Conservation (phyloP, 306 rosid genomes). For the Cicer yamashitae region DNA sequence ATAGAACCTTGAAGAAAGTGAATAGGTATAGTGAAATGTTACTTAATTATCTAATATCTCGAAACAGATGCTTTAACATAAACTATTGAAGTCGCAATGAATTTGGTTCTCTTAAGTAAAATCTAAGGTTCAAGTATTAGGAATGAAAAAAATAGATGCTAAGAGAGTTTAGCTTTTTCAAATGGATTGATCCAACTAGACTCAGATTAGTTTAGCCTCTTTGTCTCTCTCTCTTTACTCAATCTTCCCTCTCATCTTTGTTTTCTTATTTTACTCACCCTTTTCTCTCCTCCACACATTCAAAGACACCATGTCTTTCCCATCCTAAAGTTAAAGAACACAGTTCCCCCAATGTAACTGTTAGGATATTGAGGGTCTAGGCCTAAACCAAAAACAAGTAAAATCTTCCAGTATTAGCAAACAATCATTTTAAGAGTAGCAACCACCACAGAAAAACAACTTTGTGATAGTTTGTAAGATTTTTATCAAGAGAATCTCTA, state of each 20-base stretch:
- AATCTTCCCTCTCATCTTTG: background rate
- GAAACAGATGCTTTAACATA: slow-evolving; percentile 1
- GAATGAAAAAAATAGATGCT: background rate
- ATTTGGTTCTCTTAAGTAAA: background rate
- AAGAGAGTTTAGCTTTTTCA: background rate
- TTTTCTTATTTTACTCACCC: too few relatives aligned
- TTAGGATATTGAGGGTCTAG: background rate
- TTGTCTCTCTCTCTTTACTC: background rate
- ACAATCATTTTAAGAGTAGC: too few relatives aligned
- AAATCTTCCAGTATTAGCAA: background rate
- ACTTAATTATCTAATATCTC: background rate
- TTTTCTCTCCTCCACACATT: background rate
- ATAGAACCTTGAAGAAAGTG: background rate
- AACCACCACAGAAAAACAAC: background rate
- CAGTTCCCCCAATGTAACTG: background rate
- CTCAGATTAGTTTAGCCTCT: background rate
- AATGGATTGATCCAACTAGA: background rate
- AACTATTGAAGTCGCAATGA: background rate
- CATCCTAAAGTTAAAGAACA: background rate
- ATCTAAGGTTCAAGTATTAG: background rate
- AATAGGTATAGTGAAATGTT: slow-evolving; percentile 1
- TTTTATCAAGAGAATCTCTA: background rate
- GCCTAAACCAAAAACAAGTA: background rate
- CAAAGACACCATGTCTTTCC: background rate
- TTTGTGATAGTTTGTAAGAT: background rate